Percentiles rank a stretch among this genome's conserved stretches.
These are phyloP conservation scores for Rosa multiflora DNA, from an alignment of 306 rosid genomes.

Conservation along the genomic window DNA sequence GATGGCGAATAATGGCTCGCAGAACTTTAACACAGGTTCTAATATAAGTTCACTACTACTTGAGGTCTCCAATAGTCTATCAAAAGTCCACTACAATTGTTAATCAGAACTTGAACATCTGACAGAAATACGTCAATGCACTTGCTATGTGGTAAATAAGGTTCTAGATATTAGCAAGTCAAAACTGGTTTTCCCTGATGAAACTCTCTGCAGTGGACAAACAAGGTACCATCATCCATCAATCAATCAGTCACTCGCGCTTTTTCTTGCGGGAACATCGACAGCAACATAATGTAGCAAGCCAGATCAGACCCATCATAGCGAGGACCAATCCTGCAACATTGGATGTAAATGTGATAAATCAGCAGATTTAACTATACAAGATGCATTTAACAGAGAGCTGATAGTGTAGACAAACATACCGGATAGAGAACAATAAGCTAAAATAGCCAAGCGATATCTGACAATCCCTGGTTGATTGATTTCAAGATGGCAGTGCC, in stretches of 20 bases:
- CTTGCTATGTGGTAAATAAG: neutral
- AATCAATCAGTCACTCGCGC: slow-evolving; percentile 24
- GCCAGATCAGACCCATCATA: slow-evolving; percentile 27
- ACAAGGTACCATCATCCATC: neutral
- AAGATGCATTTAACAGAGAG: neutral
- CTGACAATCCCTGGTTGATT: slow-evolving; percentile 60
- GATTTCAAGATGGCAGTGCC: slow-evolving; percentile 66
- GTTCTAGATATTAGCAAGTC: neutral
- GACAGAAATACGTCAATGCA: neutral
- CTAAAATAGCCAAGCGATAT: slow-evolving; percentile 60
- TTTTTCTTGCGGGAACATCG: slow-evolving; percentile 31
- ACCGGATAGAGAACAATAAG: slow-evolving; percentile 41
- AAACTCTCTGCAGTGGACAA: neutral
- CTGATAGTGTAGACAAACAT: slow-evolving; percentile 24
- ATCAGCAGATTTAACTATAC: neutral
- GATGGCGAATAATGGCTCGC: neutral
- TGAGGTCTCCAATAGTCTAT: neutral
- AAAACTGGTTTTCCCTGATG: neutral
- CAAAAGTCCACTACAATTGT: neutral
- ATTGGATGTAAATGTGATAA: neutral
- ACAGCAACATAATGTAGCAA: slow-evolving; percentile 23
- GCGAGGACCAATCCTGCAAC: slow-evolving; percentile 36
- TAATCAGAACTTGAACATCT: neutral
- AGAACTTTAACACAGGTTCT: neutral
- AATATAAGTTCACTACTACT: neutral